Evolutionary conservation across 768 basidiomycete species (phyloP).

Genomic region (Asterophora lycoperdoides): DNA sequence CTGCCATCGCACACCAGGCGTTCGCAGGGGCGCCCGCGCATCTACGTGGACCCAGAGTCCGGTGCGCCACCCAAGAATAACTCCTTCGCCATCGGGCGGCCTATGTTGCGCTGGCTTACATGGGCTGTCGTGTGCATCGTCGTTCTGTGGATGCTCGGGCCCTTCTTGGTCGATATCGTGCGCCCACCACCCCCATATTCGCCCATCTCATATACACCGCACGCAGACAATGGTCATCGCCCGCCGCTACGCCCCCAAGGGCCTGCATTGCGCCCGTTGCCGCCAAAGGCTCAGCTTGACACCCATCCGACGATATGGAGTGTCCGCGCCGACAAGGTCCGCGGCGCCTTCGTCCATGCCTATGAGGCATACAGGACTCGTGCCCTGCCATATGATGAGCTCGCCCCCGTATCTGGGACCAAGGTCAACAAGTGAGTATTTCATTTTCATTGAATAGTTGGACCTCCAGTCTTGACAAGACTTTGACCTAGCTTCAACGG

Average conservation of each 20-base stretch:
- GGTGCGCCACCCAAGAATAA: conserved; percentile 4
- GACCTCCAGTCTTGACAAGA: too few species aligned
- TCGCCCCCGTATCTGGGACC: conserved; percentile 47
- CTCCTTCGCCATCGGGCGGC: conserved; percentile 11
- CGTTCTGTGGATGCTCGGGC: conserved; percentile 17
- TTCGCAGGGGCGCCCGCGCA: conserved; percentile 10
- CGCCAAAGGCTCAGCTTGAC: background rate
- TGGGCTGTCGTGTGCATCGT: conserved; percentile 18
- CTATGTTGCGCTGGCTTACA: conserved; percentile 22
- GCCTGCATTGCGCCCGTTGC: conserved; percentile 1
- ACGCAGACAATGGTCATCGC: background rate
- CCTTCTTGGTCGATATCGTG: conserved; percentile 1
- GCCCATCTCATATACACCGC: conserved; percentile 7
- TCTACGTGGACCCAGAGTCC: conserved; percentile 15
- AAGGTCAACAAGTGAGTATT: conserved; percentile 50
- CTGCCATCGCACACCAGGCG: conserved; percentile 1
- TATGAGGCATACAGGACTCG: conserved; percentile 50
- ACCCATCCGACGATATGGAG: conserved; percentile 34
- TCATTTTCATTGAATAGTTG: background rate
- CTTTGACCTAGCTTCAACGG: conserved; percentile 54
- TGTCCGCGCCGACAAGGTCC: conserved; percentile 48
- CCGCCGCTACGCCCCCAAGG: conserved; percentile 7
- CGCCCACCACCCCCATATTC: background rate
- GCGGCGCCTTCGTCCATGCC: conserved; percentile 56
- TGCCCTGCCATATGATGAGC: conserved; percentile 56